These are phyloP conservation scores for Mortierella sp. DNA, from an alignment of 371 early-diverging fungal genomes.

Conservation along the genomic window DNA sequence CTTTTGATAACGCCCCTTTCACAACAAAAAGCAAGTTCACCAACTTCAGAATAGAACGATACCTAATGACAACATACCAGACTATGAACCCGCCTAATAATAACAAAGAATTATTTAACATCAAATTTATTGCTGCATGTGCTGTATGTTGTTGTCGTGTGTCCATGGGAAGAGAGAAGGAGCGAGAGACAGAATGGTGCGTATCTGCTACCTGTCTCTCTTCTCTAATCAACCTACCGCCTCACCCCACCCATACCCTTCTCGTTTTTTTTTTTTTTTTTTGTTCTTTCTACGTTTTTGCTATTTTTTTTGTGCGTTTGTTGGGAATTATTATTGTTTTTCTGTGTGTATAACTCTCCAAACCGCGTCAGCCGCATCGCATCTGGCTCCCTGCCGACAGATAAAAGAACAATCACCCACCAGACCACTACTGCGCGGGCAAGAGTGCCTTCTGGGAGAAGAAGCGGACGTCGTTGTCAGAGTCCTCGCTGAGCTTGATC, in stretches of 20 bases:
- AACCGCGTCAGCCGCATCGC: background rate
- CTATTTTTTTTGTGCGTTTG: constrained; percentile 3
- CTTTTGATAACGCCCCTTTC: background rate
- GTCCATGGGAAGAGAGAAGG: background rate
- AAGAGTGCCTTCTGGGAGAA: constrained; percentile 88
- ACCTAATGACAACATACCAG: constrained; percentile 2
- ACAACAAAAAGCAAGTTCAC: background rate
- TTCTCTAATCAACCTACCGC: background rate
- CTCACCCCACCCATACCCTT: background rate
- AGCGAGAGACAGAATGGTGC: background rate
- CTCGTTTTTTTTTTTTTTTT: background rate
- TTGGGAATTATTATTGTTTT: background rate
- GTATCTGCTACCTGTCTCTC: background rate
- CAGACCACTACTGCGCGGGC: constrained; percentile 25
- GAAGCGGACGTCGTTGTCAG: constrained; percentile 94
- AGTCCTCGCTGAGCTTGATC: constrained; percentile 86
- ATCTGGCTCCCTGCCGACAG: background rate
- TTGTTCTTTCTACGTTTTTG: background rate
- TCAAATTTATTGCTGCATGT: background rate
- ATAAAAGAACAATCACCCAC: background rate
- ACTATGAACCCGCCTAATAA: background rate
- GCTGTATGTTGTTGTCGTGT: background rate
- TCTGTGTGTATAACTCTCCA: background rate
- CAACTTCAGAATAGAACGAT: background rate
- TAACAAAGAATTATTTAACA: background rate